A percentile compares a stretch with the other conserved stretches of the same genome.
These are phyloP conservation scores for Triangularia verruculosa DNA, from an alignment of 2,329 filamentous ascomycete genomes.

Conservation along the genomic window DNA sequence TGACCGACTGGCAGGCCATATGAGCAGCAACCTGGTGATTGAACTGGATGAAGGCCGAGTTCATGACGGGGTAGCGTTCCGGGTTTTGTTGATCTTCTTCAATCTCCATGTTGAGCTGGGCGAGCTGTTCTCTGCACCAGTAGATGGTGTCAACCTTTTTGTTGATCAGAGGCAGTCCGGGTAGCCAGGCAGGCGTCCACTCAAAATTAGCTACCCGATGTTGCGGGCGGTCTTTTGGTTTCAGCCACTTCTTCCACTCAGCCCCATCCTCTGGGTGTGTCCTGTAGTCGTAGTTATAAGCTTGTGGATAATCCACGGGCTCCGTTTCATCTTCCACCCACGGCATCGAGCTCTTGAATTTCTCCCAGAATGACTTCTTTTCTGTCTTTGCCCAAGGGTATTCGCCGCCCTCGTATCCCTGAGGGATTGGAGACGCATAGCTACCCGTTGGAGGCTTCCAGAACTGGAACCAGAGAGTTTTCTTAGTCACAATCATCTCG, in stretches of 20 bases:
- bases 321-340: conserved; percentile 47
- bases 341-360: conserved; percentile 48
- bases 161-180: conserved; percentile 72
- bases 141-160: conserved; percentile 95
- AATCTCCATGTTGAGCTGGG: conserved; percentile 86
- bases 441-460: conserved; percentile 62
- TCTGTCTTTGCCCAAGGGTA: conserved; percentile 40
- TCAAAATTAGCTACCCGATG: conserved; percentile 67
- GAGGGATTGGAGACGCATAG: conserved; percentile 60
- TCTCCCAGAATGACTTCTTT: conserved; percentile 50
- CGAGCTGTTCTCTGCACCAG: conserved; percentile 81
- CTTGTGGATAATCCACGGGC: conserved; percentile 56
- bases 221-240: conserved; percentile 77
- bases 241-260: conserved; percentile 79
- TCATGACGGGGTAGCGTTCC: conserved; percentile 87
- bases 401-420: conserved; percentile 48
- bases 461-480: conserved; percentile 58
- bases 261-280: conserved; percentile 63
- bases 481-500: conserved; percentile 47
- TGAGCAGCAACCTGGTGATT: conserved; percentile 96
- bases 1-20: conserved; percentile 93
- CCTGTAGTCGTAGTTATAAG: conserved; percentile 58
- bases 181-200: conserved; percentile 64
- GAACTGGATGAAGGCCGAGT: conserved; percentile 96
- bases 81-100: conserved; percentile 83